Base-by-base conservation (phyloP, 345 rosid genomes). In the Citrus maxima region DNA sequence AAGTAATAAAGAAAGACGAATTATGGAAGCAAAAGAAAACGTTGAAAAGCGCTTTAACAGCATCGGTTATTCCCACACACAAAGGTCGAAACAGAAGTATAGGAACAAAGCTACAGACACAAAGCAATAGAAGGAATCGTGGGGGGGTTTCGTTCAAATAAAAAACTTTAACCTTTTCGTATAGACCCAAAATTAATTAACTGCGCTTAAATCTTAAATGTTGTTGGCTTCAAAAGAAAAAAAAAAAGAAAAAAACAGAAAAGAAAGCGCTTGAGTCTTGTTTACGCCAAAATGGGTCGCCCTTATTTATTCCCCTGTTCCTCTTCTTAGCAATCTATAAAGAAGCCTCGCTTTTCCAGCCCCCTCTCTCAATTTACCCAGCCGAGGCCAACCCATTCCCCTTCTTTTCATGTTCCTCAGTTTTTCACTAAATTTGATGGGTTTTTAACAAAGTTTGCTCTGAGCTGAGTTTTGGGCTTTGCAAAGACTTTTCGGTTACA, bases 251-350 rank as follows among this genome's bases (percentile, higher is more conserved):
- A 67, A 46, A 34, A 81, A 81, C 82, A 82, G 75, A 46, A 67
- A 46, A 28, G 62, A 79, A 3, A 78, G 77, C 63, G 84, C 16
- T 92, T 84, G 94, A 92, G 94, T 92, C 84, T 89, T 0, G 86
- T 89, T 89, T 82, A 92, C 97, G 94, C 97, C 85, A 92, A 80
- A 46, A 73, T 32, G 80, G 71, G 83, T 83, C 90, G 81, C 82
- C 88, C 75, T 80, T 65, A 76, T 82, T 85, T 77, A 77, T 80
- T 71, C 76, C 67, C 55, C 56, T 24, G 68, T 51, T 3, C 42
- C 32, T 37, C 32, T 27, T 34, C 87, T 85, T 78, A 70, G 0
- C 3, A 13, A 46, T 46, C 86, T 83, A 89, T 87, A 88, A 84
- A 84, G 77, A 83, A 73, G 67, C 81, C 80, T 70, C 75, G 62